A percentile compares a stretch with the other conserved stretches of the same genome.
Evolutionary conservation across 257 asterid species (phyloP).

Genomic region (Capsicum baccatum): DNA sequence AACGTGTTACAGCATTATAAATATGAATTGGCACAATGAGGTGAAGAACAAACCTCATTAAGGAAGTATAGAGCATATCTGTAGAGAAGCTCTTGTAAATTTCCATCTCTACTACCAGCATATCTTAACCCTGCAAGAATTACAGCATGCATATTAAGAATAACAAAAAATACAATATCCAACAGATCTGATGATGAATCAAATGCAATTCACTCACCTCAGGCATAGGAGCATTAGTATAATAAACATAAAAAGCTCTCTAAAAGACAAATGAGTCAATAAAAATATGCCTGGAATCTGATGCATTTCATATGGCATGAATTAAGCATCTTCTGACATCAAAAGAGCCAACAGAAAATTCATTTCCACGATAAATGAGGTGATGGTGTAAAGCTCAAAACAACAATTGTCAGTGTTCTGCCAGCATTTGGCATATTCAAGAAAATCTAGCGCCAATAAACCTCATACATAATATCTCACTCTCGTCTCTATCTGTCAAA

Average conservation of each 20-base stretch:
- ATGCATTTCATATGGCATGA: background rate
- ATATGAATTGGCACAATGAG: conserved; percentile 32
- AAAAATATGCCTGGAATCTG: background rate
- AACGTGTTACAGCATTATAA: conserved; percentile 28
- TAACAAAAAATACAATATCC: conserved; percentile 4
- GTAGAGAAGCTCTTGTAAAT: conserved; percentile 87
- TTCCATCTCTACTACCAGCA: conserved; percentile 96
- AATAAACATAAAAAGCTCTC: background rate
- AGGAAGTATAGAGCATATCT: conserved; percentile 82
- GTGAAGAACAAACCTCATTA: conserved; percentile 71
- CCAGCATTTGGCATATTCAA: background rate
- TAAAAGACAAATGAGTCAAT: background rate
- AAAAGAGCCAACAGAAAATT: background rate
- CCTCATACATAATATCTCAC: background rate
- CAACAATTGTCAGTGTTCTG: background rate
- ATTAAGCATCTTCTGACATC: background rate
- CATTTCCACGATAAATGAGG: background rate
- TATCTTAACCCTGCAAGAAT: conserved; percentile 75
- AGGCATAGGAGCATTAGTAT: background rate
- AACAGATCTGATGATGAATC: conserved; percentile 4
- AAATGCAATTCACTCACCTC: background rate
- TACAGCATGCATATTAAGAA: conserved; percentile 5
- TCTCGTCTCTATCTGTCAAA: background rate
- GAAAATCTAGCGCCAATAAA: background rate
- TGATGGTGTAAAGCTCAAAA: background rate